Evolutionary conservation across 805 yeast genomes (phyloP).

Genomic region (Grigorovia jiainica): DNA sequence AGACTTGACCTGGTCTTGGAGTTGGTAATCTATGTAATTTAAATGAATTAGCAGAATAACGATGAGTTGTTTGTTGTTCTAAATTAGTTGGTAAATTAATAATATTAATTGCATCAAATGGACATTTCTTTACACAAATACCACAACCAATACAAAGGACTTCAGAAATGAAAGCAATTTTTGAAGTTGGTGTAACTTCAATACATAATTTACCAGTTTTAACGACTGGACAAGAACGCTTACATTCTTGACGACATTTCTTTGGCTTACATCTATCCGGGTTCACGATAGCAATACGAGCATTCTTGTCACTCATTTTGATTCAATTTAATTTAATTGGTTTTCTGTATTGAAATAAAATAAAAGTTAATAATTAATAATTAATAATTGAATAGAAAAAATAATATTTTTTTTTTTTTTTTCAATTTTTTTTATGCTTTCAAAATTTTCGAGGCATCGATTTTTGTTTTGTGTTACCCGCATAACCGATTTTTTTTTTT

Average conservation of each 20-base stretch:
- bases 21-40: constrained; percentile 95
- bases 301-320: constrained; percentile 34
- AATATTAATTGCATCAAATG: constrained; percentile 92
- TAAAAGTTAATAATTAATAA: neutral
- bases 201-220: constrained; percentile 96
- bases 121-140: constrained; percentile 98
- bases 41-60: constrained; percentile 97
- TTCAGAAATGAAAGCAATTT: constrained; percentile 92
- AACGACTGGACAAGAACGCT: constrained; percentile 94
- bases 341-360: too few relatives aligned
- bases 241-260: constrained; percentile 97
- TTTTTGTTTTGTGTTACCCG: neutral
- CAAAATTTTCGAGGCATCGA: neutral
- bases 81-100: constrained; percentile 94
- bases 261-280: constrained; percentile 95
- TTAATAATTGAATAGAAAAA: too few relatives aligned
- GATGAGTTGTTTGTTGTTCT: constrained; percentile 86
- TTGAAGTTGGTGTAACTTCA: constrained; percentile 83
- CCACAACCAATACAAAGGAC: constrained; percentile 97
- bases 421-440: too few relatives aligned
- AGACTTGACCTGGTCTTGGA: constrained; percentile 97
- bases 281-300: constrained; percentile 93
- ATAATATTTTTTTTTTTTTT: too few relatives aligned
- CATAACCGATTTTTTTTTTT: too few relatives aligned
- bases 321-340: too few relatives aligned